phyloP scores from a whole-genome alignment of 805 yeast genomes.

The Jamesozyma gamospora region DNA sequence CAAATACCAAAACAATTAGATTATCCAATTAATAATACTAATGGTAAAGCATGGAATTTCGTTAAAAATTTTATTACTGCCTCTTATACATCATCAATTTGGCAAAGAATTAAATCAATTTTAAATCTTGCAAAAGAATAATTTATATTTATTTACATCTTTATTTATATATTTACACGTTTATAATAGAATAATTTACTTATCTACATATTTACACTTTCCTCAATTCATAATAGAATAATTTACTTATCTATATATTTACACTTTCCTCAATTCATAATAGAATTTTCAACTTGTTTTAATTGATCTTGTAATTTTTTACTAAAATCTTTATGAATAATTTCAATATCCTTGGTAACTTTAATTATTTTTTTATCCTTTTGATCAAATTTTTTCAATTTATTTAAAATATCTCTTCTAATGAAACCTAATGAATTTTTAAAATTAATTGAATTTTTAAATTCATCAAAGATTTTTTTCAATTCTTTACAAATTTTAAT shows the following conservation, averaged over 20 bases:
- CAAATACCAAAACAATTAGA: constrained; percentile 82
- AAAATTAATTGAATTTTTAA: constrained; percentile 38
- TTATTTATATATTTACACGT: constrained; percentile 1
- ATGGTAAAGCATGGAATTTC: constrained; percentile 79
- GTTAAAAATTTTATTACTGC: constrained; percentile 73
- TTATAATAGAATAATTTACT: too few species aligned
- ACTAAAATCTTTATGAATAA: constrained; percentile 53
- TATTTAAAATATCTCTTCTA: constrained; percentile 50
- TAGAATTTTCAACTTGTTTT: constrained; percentile 45
- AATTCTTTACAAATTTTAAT: constrained; percentile 45
- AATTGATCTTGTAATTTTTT: constrained; percentile 47
- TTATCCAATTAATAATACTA: constrained; percentile 70
- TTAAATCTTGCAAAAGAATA: constrained; percentile 42
- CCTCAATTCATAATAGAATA: too few species aligned
- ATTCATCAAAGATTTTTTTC: constrained; percentile 57
- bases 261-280: constrained; percentile 3
- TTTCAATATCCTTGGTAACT: constrained; percentile 53
- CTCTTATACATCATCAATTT: constrained; percentile 66
- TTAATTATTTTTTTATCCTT: constrained; percentile 47
- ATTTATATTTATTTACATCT: not conserved
- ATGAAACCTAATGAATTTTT: constrained; percentile 44
- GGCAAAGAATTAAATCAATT: constrained; percentile 55
- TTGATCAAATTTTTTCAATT: constrained; percentile 33
- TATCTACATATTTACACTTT: too few species aligned
- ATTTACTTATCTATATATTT: too few species aligned